A percentile compares a stretch with the other conserved stretches of the same genome.
phyloP scores from a whole-genome alignment of 768 basidiomycete species.

The Glaciozyma martinii region DNA sequence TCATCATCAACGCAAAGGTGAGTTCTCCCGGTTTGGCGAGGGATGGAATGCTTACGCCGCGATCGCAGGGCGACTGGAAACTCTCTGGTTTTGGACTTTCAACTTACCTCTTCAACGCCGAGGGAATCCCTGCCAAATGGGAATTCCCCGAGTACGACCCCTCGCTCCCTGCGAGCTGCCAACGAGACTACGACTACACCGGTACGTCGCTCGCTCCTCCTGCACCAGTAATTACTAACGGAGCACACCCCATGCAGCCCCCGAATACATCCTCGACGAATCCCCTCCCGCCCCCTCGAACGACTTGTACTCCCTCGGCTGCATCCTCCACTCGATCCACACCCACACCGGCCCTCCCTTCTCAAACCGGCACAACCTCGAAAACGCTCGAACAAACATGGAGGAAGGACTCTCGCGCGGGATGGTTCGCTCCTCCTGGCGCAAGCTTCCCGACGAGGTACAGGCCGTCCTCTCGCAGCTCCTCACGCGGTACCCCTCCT shows the following conservation, averaged over 20 bases:
- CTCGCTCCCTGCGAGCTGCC: constrained; percentile 65
- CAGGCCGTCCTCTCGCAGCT: constrained; percentile 70
- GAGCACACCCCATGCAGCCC: constrained; percentile 48
- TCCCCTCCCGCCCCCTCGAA: constrained; percentile 65
- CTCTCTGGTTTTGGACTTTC: constrained; percentile 80
- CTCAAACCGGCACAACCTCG: constrained; percentile 54
- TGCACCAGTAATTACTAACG: neutral
- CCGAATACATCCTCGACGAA: constrained; percentile 90
- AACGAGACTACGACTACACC: constrained; percentile 90
- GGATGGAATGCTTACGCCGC: neutral
- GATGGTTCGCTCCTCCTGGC: constrained; percentile 36
- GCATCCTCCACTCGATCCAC: constrained; percentile 77
- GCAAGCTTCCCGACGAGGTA: constrained; percentile 55
- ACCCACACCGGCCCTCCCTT: constrained; percentile 79
- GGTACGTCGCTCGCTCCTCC: constrained; percentile 36
- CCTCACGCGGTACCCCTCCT: constrained; percentile 65
- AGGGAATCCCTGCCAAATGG: constrained; percentile 71
- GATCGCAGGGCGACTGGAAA: constrained; percentile 88
- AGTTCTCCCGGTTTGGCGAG: neutral
- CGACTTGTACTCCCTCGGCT: constrained; percentile 89
- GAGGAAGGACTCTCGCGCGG: constrained; percentile 31
- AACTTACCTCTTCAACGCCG: constrained; percentile 59
- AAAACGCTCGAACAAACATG: constrained; percentile 39
- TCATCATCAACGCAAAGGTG: constrained; percentile 82
- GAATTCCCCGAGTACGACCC: constrained; percentile 83